These are phyloP conservation scores for Blastobotrys serpentis DNA, from an alignment of 1,139 yeast species.

Conservation along the genomic window DNA sequence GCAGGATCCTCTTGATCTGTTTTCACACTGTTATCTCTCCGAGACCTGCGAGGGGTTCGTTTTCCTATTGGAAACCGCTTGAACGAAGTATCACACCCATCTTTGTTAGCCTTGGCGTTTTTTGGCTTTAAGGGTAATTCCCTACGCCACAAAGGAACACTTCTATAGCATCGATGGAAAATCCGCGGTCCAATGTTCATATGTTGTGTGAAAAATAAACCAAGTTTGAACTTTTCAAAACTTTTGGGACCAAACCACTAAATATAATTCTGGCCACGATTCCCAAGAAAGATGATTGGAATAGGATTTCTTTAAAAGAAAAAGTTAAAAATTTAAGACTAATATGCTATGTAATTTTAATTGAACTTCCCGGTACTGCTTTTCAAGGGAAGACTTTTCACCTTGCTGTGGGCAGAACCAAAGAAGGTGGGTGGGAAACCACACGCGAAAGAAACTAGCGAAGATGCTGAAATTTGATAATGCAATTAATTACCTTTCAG, in stretches of 20 bases:
- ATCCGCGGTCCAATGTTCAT: neutral
- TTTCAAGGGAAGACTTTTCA: too few relatives aligned
- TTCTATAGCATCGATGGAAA: slow-evolving; percentile 1
- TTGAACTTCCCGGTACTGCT: too few relatives aligned
- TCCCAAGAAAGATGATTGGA: too few relatives aligned
- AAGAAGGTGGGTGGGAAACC: neutral
- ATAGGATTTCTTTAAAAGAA: too few relatives aligned
- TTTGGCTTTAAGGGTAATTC: neutral
- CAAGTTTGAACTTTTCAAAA: too few relatives aligned
- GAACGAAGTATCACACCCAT: neutral
- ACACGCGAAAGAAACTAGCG: neutral
- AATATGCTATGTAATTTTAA: too few relatives aligned
- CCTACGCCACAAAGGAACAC: slow-evolving; percentile 7
- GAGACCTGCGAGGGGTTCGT: neutral
- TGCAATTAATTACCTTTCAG: too few relatives aligned
- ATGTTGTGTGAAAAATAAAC: too few relatives aligned
- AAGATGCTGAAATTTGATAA: neutral
- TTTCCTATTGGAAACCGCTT: neutral
- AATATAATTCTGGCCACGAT: too few relatives aligned
- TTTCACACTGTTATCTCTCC: neutral
- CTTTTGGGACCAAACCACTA: neutral
- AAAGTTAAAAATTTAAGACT: too few relatives aligned
- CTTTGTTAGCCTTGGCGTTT: neutral
- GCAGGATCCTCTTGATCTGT: neutral
- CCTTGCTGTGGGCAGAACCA: neutral